phyloP scores from a whole-genome alignment of 2,329 filamentous ascomycete species.

The Microthyrium microscopicum region DNA sequence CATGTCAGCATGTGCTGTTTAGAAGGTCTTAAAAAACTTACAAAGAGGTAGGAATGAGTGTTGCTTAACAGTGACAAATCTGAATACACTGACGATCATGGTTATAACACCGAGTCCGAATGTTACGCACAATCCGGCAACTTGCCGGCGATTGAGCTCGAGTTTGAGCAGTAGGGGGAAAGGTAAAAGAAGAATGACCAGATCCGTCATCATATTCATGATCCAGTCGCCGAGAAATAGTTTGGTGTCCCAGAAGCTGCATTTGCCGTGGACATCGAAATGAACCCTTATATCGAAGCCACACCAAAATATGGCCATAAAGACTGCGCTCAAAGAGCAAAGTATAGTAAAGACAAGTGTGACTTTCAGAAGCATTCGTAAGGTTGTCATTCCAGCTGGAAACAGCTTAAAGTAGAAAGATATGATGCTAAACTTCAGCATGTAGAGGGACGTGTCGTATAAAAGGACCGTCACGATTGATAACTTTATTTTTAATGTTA shows the following conservation, averaged over 20 bases:
- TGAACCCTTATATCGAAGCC: constrained; percentile 1
- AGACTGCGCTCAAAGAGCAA: constrained; percentile 5
- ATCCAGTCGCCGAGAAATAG: constrained; percentile 5
- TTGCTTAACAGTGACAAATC: constrained; percentile 13
- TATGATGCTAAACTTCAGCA: constrained; percentile 7
- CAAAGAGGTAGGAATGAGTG: constrained; percentile 15
- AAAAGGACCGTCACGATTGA: constrained; percentile 3
- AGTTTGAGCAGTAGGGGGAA: constrained; percentile 13
- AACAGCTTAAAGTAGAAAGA: constrained; percentile 6
- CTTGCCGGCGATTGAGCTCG: constrained; percentile 12
- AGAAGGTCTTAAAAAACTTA: constrained; percentile 8
- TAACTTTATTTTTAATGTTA: not conserved
- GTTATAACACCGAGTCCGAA: constrained; percentile 14
- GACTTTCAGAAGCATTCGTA: not conserved
- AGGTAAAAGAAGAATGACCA: constrained; percentile 11
- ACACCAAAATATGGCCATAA: constrained; percentile 8
- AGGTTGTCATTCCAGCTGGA: constrained; percentile 1
- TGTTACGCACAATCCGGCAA: constrained; percentile 13
- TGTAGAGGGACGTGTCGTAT: constrained; percentile 5
- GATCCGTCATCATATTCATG: constrained; percentile 5
- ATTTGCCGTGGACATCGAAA: not conserved
- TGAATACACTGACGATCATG: constrained; percentile 13
- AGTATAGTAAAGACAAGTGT: constrained; percentile 1
- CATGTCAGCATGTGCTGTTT: not conserved
- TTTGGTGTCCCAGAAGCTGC: constrained; percentile 4